Conservation (phyloP, 2,329 filamentous ascomycete genomes). For the Penicillium polonicum region DNA sequence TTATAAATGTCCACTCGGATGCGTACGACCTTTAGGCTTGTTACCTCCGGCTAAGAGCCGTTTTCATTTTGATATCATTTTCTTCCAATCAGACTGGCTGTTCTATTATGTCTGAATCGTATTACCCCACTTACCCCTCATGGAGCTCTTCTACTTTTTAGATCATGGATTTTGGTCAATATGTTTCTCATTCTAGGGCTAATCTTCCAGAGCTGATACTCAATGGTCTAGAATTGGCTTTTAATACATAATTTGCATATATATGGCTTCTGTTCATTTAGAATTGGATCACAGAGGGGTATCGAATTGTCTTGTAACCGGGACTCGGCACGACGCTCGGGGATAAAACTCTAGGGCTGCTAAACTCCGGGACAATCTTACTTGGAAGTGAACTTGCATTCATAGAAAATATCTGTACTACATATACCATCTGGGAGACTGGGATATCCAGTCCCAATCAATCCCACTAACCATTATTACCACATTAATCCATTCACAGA, state of each 20-base stretch:
- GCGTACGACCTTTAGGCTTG: background rate
- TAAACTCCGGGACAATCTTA: background rate
- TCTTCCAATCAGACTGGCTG: slow-evolving; percentile 3
- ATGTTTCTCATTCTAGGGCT: background rate
- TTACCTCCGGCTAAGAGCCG: background rate
- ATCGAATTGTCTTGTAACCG: background rate
- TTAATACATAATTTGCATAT: background rate
- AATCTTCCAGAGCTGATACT: background rate
- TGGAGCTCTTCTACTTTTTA: background rate
- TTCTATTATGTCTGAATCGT: background rate
- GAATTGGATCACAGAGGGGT: background rate
- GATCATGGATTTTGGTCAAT: background rate
- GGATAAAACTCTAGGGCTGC: background rate
- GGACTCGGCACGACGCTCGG: background rate
- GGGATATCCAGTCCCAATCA: background rate
- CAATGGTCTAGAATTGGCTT: background rate
- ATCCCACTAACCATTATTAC: slow-evolving; percentile 1
- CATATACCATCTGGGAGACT: background rate
- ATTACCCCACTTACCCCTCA: slow-evolving; percentile 13
- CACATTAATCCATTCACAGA: slow-evolving; percentile 3
- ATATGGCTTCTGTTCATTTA: background rate
- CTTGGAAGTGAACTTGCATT: background rate
- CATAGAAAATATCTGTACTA: background rate
- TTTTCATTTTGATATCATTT: background rate
- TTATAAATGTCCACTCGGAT: background rate